Evolutionary conservation across 2,329 filamentous ascomycete species (phyloP).

Genomic region (Akanthomyces uredinophilus): DNA sequence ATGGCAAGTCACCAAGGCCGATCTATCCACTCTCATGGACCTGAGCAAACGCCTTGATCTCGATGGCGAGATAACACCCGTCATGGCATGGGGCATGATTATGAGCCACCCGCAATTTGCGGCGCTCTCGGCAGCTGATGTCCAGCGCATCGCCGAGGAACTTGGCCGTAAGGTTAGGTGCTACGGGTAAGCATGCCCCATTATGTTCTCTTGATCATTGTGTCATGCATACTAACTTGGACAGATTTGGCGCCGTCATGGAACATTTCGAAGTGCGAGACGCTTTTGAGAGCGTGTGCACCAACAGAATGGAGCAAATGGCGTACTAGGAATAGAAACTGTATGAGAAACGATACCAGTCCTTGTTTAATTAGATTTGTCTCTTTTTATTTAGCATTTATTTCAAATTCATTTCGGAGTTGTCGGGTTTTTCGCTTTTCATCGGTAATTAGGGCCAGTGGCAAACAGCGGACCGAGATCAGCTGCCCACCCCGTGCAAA

Average conservation of each 20-base stretch:
- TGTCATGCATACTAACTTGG: neutral
- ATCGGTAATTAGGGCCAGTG: neutral
- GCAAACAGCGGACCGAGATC: too few relatives aligned
- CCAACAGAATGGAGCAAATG: conserved; percentile 14
- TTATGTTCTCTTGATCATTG: neutral
- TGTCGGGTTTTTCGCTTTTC: neutral
- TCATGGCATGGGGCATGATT: conserved; percentile 90
- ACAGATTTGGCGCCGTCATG: conserved; percentile 58
- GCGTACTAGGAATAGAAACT: conserved; percentile 2
- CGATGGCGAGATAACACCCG: conserved; percentile 86
- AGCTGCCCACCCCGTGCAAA: neutral
- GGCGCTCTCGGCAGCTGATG: conserved; percentile 62
- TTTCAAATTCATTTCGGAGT: neutral
- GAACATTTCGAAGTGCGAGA: conserved; percentile 69
- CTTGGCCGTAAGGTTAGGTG: conserved; percentile 79
- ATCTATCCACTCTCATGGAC: conserved; percentile 76
- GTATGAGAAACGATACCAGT: conserved; percentile 13
- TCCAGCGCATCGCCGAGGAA: conserved; percentile 66
- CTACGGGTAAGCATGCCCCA: conserved; percentile 69
- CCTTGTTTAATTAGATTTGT: conserved; percentile 6
- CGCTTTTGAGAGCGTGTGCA: conserved; percentile 62
- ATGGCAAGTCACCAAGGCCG: conserved; percentile 70
- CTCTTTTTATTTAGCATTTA: neutral
- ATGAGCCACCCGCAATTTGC: conserved; percentile 63
- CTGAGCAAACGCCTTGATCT: conserved; percentile 77